Evolutionary conservation across 176 grass and related monocot species (phyloP), one percentile per base, ranked within the genome.

Genomic region (Musa troglodytarum): DNA sequence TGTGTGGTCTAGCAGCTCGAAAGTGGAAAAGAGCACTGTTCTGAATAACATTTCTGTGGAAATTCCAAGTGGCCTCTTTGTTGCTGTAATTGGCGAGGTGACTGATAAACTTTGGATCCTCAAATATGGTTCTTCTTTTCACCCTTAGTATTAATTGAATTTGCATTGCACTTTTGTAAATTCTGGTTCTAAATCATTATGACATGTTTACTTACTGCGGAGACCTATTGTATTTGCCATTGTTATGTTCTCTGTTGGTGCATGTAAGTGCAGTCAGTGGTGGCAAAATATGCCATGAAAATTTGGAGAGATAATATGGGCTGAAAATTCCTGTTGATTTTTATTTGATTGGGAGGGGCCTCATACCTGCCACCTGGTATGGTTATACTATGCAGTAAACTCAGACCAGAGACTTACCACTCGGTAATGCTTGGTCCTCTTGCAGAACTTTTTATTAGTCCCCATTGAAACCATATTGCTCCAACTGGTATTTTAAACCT

Each of bases 21-120:
- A 69, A 68, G 70, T 73, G 71, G 86, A 77, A 22, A 77, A 78
- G 22, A 77, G n/a, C 54, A 54, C 81, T 83, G 61, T 83, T 85
- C 77, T 97, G 13, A 87, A 80, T 82, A 63, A 82, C 72, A 79
- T 91, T 76, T 90, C 81, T 70, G 63, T 97, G 55, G 77, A 83
- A 61, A 63, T 97, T 79, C 79, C 76, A 53, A 90, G 93, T 77
- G 90, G 88, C 10, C 61, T 90, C 59, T 79, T 97, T 63, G 59
- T 97, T 77, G 94, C 90, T 77, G 80, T 97, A 57, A 65, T 97
- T 75, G 94, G 94, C 20, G 94, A 97, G 90, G 94, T 97, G 68
- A 79, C 21, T 77, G 20, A 23, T 65, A 34, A 22, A 55, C 75
- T 72, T 81, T 70, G 59, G 52, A 55, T 54, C 68, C 12, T 52